phyloP scores from a whole-genome alignment of 306 rosid species.

The Alnus rubra region DNA sequence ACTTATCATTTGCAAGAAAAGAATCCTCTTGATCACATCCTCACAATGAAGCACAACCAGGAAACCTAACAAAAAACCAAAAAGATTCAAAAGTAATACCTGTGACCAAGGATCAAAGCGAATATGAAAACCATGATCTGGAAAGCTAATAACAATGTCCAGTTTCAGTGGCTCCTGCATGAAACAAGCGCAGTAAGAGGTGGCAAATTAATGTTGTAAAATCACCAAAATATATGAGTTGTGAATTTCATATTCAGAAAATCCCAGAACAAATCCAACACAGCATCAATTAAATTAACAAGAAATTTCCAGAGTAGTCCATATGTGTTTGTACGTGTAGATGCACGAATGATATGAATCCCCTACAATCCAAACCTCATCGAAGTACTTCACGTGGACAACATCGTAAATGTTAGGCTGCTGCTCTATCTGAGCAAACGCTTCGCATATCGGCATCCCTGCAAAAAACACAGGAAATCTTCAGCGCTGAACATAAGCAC shows the following conservation, averaged over 20 bases:
- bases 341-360: conserved; percentile 6
- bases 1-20: not conserved
- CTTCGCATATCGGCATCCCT: conserved; percentile 99
- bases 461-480: conserved; percentile 18
- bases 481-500: conserved; percentile 7
- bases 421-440: conserved; percentile 92
- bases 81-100: conserved; percentile 39
- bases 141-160: conserved; percentile 93
- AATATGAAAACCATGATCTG: conserved; percentile 97
- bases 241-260: not conserved
- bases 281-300: conserved; percentile 2
- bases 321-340: not conserved
- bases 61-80: not conserved
- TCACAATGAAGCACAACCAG: not conserved
- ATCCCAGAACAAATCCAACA: conserved; percentile 3
- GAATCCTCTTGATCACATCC: not conserved
- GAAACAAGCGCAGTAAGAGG: not conserved
- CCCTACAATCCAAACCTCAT: conserved; percentile 63
- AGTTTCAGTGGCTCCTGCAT: conserved; percentile 84
- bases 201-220: not conserved
- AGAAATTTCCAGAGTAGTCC: conserved; percentile 15
- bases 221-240: not conserved
- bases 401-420: conserved; percentile 91
- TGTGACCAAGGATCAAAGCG: conserved; percentile 99
- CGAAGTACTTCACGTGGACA: conserved; percentile 91